Percentiles rank a stretch among this genome's conserved stretches.
phyloP scores from a whole-genome alignment of 106 monocot genomes.

The Allium sativum region DNA sequence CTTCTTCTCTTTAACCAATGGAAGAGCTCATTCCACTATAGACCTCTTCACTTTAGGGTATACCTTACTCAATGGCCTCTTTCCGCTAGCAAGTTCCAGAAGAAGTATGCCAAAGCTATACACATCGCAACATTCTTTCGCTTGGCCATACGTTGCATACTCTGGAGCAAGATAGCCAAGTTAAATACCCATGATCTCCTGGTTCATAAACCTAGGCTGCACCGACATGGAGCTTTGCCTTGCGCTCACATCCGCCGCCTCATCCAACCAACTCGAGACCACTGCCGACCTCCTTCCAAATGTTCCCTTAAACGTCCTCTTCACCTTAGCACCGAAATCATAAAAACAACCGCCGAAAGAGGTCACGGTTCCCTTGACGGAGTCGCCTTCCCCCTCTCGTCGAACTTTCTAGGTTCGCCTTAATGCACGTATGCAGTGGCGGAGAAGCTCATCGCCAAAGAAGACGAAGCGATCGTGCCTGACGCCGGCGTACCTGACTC shows the following conservation, averaged over 20 bases:
- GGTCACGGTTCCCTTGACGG: slow-evolving; percentile 68
- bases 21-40: too few species aligned
- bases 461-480: neutral
- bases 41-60: too few species aligned
- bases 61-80: too few species aligned
- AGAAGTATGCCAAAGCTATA: too few species aligned
- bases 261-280: slow-evolving; percentile 48
- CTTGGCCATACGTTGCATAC: too few species aligned
- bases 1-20: too few species aligned
- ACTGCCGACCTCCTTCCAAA: slow-evolving; percentile 67
- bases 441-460: slow-evolving; percentile 52
- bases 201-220: slow-evolving; percentile 72
- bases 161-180: too few species aligned
- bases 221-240: slow-evolving; percentile 94
- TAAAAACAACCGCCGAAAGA: slow-evolving; percentile 77
- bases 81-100: too few species aligned
- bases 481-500: too few species aligned
- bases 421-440: slow-evolving; percentile 72
- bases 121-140: too few species aligned
- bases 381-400: slow-evolving; percentile 63
- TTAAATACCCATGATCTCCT: slow-evolving; percentile 61
- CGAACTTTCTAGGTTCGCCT: slow-evolving; percentile 67
- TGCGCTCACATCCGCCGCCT: slow-evolving; percentile 78
- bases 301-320: slow-evolving; percentile 68
- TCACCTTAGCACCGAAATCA: slow-evolving; percentile 70